Evolutionary conservation across 2,329 filamentous ascomycete species (phyloP), one percentile per base, ranked within the genome.

Genomic region (Trichoderma brevicompactum): DNA sequence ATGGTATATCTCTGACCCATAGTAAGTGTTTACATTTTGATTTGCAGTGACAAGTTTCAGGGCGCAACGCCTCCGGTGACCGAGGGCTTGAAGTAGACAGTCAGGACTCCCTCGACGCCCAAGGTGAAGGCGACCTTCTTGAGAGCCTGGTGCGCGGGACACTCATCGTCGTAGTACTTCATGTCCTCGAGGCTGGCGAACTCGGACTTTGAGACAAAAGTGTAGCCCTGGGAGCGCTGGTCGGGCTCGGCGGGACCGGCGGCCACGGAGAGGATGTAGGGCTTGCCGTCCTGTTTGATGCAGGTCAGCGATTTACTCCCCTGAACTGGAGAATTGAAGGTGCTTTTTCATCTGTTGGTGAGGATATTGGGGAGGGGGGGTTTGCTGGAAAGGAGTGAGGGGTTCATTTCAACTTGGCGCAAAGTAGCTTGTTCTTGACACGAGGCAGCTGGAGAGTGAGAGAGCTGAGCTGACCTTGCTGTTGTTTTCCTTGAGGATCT

Each of bases 171-270:
- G 74, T 91, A 92, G 78, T 85, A 92, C 70, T 85, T 81, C 85
- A 92, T 87, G 74, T 92, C 89, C 12, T 88, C 88, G 63, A 87
- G 71, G 66, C 78, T 87, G 52, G 83, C 82, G 72, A 92, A 92
- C 53, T 85, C 83, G 46, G 84, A 87, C 74, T 87, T 84, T 55
- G 84, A 85, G 15, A 86, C 81, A 61, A 92, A 72, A 7, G 87
- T 91, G 79, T 83, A 91, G 49, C 89, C 89, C 74, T 89, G 84
- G 69, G 81, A 82, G 36, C 88, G 85, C 17, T 83, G 79, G 70
- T 90, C 87, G 8, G 83, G 79, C 68, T 85, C 77, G 8, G 84
- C 81, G 23, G 79, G 75, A 38, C 84, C 84, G 13, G 84, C 87
- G 76, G 79, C 68, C 69, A 86, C 79, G 65, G 81, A 81, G 50